Conservation (phyloP, 495 filamentous ascomycete species). For the Lasiosphaeria hispida region DNA sequence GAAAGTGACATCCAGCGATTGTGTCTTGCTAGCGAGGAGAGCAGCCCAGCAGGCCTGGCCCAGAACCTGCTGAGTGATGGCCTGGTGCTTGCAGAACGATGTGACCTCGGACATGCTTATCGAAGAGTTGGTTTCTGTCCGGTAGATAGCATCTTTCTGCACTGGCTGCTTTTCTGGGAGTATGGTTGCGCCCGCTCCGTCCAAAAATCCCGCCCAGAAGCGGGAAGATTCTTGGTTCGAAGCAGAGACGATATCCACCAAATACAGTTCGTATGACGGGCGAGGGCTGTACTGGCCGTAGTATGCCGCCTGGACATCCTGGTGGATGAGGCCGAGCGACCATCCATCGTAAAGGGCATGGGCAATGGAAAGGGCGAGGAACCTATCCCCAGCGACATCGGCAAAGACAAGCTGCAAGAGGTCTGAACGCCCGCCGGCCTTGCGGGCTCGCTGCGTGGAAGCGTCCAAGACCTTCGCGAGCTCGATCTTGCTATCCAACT, state of each 20-base stretch:
- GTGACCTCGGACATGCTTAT: conserved; percentile 35
- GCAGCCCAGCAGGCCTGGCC: conserved; percentile 65
- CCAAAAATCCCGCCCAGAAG: conserved; percentile 63
- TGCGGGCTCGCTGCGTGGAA: conserved; percentile 30
- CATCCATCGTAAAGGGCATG: conserved; percentile 81
- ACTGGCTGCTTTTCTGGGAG: conserved; percentile 18
- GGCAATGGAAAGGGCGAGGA: conserved; percentile 67
- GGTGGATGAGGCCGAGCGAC: conserved; percentile 64
- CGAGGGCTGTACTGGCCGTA: conserved; percentile 37
- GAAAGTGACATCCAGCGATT: conserved; percentile 63
- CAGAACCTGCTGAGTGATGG: conserved; percentile 62
- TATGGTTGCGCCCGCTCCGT: conserved; percentile 43
- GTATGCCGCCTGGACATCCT: conserved; percentile 63
- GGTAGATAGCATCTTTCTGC: conserved; percentile 28
- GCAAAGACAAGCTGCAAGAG: conserved; percentile 46
- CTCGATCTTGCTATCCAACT: conserved; percentile 23
- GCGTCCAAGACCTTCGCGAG: conserved; percentile 26
- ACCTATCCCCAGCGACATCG: conserved; percentile 32
- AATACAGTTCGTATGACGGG: conserved; percentile 43
- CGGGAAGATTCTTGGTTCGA: conserved; percentile 36
- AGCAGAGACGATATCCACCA: conserved; percentile 44
- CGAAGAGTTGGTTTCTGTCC: conserved; percentile 47
- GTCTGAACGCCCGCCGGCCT: conserved; percentile 19
- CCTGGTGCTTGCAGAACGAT: conserved; percentile 53
- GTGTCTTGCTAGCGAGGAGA: conserved; percentile 53